Conservation (phyloP, 768 basidiomycete species). For the Tulasnella sp. region DNA sequence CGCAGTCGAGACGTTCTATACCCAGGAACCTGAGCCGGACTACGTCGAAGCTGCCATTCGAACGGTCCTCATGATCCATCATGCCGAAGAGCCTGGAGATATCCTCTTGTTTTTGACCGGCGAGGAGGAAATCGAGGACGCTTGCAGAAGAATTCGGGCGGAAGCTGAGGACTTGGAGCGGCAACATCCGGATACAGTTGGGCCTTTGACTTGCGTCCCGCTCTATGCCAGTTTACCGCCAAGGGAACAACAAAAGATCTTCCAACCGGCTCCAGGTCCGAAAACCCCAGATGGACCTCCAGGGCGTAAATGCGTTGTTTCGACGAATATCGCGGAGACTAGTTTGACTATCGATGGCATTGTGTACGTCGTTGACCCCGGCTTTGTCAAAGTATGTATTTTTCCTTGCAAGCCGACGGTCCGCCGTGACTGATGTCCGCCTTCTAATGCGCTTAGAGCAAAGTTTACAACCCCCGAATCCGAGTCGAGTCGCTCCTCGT, state of each 20-base stretch:
- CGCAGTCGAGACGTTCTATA: slow-evolving; percentile 94
- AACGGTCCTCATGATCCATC: slow-evolving; percentile 94
- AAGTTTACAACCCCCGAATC: slow-evolving; percentile 96
- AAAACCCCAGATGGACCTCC: slow-evolving; percentile 63
- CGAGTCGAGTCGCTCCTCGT: slow-evolving; percentile 92
- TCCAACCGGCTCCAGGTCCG: slow-evolving; percentile 76
- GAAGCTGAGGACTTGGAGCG: slow-evolving; percentile 82
- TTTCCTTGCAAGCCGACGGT: slow-evolving; percentile 46
- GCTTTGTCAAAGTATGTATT: slow-evolving; percentile 44
- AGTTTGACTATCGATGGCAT: slow-evolving; percentile 98
- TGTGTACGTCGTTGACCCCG: slow-evolving; percentile 93
- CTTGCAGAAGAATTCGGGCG: slow-evolving; percentile 85
- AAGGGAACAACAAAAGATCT: slow-evolving; percentile 93
- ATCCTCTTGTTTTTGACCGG: slow-evolving; percentile 93
- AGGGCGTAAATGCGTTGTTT: slow-evolving; percentile 90
- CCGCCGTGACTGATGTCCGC: slow-evolving; percentile 75
- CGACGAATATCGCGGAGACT: slow-evolving; percentile 97
- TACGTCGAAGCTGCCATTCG: slow-evolving; percentile 97
- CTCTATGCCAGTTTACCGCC: slow-evolving; percentile 94
- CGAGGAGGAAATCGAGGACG: slow-evolving; percentile 97
- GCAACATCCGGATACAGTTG: slow-evolving; percentile 68
- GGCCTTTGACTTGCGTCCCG: slow-evolving; percentile 85
- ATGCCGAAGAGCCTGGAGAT: slow-evolving; percentile 91
- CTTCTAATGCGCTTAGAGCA: slow-evolving; percentile 89
- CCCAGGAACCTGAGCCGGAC: slow-evolving; percentile 87